These are phyloP conservation scores for Gaeumannomyces tritici DNA, from an alignment of 2,329 filamentous ascomycete genomes.

Conservation along the genomic window DNA sequence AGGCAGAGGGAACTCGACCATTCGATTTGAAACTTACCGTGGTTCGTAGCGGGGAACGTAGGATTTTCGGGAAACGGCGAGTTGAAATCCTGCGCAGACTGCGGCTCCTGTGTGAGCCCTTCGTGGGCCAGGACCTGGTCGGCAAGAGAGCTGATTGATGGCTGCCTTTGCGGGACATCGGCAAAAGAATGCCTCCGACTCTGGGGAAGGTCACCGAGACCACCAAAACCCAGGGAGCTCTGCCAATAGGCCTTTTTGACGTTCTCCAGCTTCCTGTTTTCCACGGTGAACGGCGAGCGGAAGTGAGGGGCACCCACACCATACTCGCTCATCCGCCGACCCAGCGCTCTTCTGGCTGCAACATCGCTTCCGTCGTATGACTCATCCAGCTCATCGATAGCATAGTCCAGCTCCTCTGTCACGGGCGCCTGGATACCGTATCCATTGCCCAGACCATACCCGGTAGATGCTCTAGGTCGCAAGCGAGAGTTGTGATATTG, in stretches of 20 bases:
- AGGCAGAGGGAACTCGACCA: no score
- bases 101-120: constrained; percentile 29
- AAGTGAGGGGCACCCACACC: constrained; percentile 28
- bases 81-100: constrained; percentile 31
- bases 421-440: constrained; percentile 51
- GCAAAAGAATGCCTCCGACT: constrained; percentile 76
- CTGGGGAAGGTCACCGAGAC: constrained; percentile 53
- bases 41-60: constrained; percentile 22
- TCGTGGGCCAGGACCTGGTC: constrained; percentile 41
- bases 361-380: constrained; percentile 41
- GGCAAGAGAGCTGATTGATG: constrained; percentile 50
- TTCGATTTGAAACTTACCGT: constrained; percentile 9
- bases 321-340: constrained; percentile 49
- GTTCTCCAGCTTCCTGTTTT: constrained; percentile 54
- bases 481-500: constrained; percentile 45
- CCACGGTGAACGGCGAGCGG: constrained; percentile 39
- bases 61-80: constrained; percentile 28
- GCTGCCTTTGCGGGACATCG: constrained; percentile 52
- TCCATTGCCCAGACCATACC: constrained; percentile 43
- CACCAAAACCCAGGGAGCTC: constrained; percentile 57
- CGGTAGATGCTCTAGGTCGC: constrained; percentile 49
- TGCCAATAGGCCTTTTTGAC: constrained; percentile 64
- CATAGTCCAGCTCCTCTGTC: constrained; percentile 58
- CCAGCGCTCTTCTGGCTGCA: constrained; percentile 32
- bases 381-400: constrained; percentile 65